Evolutionary conservation across 2,329 filamentous ascomycete genomes (phyloP).

Genomic region (Atkinsonella texensis): DNA sequence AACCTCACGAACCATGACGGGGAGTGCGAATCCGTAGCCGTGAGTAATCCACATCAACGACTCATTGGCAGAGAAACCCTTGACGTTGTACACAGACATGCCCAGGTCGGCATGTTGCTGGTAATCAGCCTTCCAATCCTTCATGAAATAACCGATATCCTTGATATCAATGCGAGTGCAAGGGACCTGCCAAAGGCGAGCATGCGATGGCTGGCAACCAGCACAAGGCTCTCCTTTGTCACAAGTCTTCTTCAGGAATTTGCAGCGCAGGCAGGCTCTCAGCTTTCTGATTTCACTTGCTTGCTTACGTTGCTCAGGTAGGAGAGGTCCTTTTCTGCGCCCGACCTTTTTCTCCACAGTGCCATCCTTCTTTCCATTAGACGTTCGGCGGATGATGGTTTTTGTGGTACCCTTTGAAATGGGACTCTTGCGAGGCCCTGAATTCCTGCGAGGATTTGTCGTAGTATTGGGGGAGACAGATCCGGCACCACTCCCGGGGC

Average conservation of each 20-base stretch:
- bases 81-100: slow-evolving; percentile 90
- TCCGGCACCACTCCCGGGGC: slow-evolving; percentile 49
- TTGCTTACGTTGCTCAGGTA: slow-evolving; percentile 90
- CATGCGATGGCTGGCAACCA: slow-evolving; percentile 90
- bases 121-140: slow-evolving; percentile 97
- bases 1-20: slow-evolving; percentile 87
- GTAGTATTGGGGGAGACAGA: slow-evolving; percentile 50
- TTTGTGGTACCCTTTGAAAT: slow-evolving; percentile 69
- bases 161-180: slow-evolving; percentile 98
- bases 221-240: slow-evolving; percentile 95
- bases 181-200: slow-evolving; percentile 91
- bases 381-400: slow-evolving; percentile 69
- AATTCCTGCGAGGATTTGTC: slow-evolving; percentile 49
- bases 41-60: slow-evolving; percentile 84
- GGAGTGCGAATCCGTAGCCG: slow-evolving; percentile 85
- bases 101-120: slow-evolving; percentile 79
- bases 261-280: slow-evolving; percentile 86
- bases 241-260: slow-evolving; percentile 98
- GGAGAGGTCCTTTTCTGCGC: slow-evolving; percentile 74
- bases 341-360: slow-evolving; percentile 83
- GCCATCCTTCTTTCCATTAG: slow-evolving; percentile 66
- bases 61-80: slow-evolving; percentile 61
- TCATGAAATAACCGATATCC: slow-evolving; percentile 97
- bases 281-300: slow-evolving; percentile 94
- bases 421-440: slow-evolving; percentile 62